Evolutionary conservation across 2,329 filamentous ascomycete species (phyloP), one percentile per base, ranked within the genome.

Genomic region (Aspergillus sergii): DNA sequence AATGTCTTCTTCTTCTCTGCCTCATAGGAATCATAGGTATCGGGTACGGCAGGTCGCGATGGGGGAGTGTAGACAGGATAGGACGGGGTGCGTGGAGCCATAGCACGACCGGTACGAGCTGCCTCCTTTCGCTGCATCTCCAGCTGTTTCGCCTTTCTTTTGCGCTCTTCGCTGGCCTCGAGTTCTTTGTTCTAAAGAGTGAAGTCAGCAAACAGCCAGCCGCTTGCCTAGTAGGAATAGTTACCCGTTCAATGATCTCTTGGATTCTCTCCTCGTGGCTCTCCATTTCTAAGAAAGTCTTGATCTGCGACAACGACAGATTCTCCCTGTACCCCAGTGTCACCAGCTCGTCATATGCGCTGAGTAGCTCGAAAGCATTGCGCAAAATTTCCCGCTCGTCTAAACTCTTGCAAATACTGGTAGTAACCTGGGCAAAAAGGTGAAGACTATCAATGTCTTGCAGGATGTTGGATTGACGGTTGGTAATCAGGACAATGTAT

Each of bases 401-500:
- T 65, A 98, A 80, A 71, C 88, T 96, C 83, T 94, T 96, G 88
- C 95, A 99, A 75, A 96, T 94, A 80, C 92, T 97, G 64, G 92
- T 93, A 60, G 97, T 95, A 19, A 99, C 94, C 83, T 99, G 95
- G 64, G 94, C 94, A 78, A 99, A 99, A 23, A 99, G 87, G 79
- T 99, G 96, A 64, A 99, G 87, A 64, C 95, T 97, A 82, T 98
- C 95, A 79, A 99, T 99, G 80, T 99, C 95, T 82, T 99, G 95
- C 58, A 99, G 87, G 71, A 99, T 99, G 82, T 99, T 99, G 80
- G 94, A 98, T 84, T 98, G 95, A 73, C 93, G 91, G 85, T 99
- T 99, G 79, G 96, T 99, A 81, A 99, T 98, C 75, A 99, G 89
- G 69, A 99, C 94, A 88, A 99, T 98, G 87, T 99, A 99, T 68